A percentile compares a stretch with the other conserved stretches of the same genome.
These are phyloP conservation scores for Fusarium tricinctum DNA, from an alignment of 2,329 filamentous ascomycete genomes.

Conservation along the genomic window DNA sequence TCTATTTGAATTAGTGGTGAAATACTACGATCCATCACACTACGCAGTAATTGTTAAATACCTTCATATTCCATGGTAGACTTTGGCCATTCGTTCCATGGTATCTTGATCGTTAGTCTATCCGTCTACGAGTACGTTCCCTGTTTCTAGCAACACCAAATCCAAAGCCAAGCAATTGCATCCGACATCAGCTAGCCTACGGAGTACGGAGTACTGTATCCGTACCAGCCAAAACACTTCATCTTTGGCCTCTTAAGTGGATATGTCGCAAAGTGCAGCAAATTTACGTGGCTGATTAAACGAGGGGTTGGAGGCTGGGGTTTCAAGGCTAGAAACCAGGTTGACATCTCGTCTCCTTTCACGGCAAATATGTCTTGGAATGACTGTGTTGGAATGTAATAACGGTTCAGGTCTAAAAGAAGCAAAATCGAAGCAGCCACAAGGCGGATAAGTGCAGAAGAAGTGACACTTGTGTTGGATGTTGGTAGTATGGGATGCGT, in stretches of 20 bases:
- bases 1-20: constrained; percentile 10
- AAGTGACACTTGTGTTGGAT: constrained; percentile 13
- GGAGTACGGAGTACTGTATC: constrained; percentile 14
- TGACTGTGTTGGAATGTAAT: constrained; percentile 12
- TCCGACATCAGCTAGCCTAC: constrained; percentile 21
- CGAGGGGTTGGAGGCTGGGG: constrained; percentile 47
- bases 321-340: constrained; percentile 16
- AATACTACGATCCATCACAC: constrained; percentile 4
- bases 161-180: constrained; percentile 32
- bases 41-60: constrained; percentile 2
- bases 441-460: constrained; percentile 19
- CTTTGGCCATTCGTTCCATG: constrained; percentile 26
- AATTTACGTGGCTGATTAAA: constrained; percentile 49
- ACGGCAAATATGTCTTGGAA: constrained; percentile 23
- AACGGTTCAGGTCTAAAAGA: constrained; percentile 16
- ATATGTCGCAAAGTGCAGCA: constrained; percentile 33
- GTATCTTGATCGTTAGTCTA: constrained; percentile 27
- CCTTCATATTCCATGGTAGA: constrained; percentile 12
- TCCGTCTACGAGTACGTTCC: constrained; percentile 23
- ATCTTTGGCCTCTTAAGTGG: constrained; percentile 29
- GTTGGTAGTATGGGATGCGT: constrained; percentile 37
- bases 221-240: constrained; percentile 29
- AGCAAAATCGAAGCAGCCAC: constrained; percentile 38
- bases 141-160: constrained; percentile 38
- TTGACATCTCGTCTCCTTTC: constrained; percentile 30